Base-by-base conservation (phyloP, 1,139 yeast genomes). In the Debaryomycetaceae sp. region DNA sequence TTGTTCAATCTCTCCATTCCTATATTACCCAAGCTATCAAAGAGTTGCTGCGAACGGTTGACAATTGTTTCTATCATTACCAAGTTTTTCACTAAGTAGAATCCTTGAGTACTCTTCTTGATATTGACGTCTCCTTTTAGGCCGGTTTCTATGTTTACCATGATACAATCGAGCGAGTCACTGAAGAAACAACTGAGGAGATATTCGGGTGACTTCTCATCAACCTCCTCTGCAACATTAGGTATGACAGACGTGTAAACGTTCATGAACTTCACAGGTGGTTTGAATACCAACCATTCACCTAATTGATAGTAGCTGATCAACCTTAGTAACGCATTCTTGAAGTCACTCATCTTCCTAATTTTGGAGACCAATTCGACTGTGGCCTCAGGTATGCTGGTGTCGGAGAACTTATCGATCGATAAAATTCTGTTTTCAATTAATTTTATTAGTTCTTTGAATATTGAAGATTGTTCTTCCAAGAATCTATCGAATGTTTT, bases 31-130 rank as follows among this genome's bases (percentile, higher is more conserved):
- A 89, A 61, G 18, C 82, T 71, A 33, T 65, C 68, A 45, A 67
- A 72, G 26, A 87, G 57, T 31, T 61, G 56, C 26, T 74, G 76
- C 32, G 87, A 74, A 44, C 86, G 71, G 49, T 82, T 79, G 17
- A 86, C 70, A 42, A 85, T 78, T 42, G 86, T 86, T 55, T 89
- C 96, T 26, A 87, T 75, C 49, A 88, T 70, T 30, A 85, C 78
- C 41, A 86, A 65, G 55, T 89, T 88, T 43, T 84, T 81, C 18
- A 89, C 69, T 36, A 89, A 62, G 53, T 83, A 79, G 50, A 81
- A 79, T 2, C 98, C 98, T 48, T 79, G 70, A 7, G 74, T 71
- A 33, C 76, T 70, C 46, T 79, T 80, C 48, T 69, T 66, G 43
- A 71, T 46, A n/a, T 53, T 52, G 9, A 46, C 40, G 44, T 45